phyloP scores from a whole-genome alignment of 768 basidiomycete species.

The Amanita inopinata region DNA sequence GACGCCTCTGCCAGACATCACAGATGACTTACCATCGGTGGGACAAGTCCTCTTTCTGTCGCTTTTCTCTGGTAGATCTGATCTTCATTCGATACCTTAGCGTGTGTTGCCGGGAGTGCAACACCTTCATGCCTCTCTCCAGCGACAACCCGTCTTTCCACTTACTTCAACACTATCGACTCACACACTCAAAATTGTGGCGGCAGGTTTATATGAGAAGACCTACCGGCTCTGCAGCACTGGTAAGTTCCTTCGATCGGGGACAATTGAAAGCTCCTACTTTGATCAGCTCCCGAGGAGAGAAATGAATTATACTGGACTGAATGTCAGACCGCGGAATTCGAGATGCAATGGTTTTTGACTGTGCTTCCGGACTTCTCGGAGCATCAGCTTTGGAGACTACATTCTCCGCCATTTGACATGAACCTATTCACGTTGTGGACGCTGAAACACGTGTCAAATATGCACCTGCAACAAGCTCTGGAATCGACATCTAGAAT shows the following conservation, averaged over 20 bases:
- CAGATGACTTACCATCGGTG: slow-evolving; percentile 4
- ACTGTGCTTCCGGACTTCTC: slow-evolving; percentile 28
- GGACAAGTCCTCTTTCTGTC: background rate
- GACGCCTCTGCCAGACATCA: slow-evolving; percentile 34
- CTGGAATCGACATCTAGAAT: background rate
- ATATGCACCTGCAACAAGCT: slow-evolving; percentile 36
- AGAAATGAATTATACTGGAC: slow-evolving; percentile 24
- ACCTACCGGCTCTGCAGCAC: slow-evolving; percentile 1
- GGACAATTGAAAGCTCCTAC: no score
- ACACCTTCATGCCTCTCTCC: background rate
- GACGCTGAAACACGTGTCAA: slow-evolving; percentile 38
- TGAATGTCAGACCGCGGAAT: slow-evolving; percentile 32
- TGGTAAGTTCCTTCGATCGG: no score
- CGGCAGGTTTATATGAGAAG: slow-evolving; percentile 9
- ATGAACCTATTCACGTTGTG: slow-evolving; percentile 38
- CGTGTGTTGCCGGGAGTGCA: slow-evolving; percentile 1
- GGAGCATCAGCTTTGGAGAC: slow-evolving; percentile 23
- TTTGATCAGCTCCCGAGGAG: slow-evolving; percentile 13
- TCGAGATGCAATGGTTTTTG: slow-evolving; percentile 36
- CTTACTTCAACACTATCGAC: slow-evolving; percentile 9
- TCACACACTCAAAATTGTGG: slow-evolving; percentile 5
- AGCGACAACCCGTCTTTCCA: background rate
- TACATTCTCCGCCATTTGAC: slow-evolving; percentile 26
- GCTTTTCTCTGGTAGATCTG: background rate
- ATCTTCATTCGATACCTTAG: background rate